Evolutionary conservation across 805 yeast species (phyloP).

Genomic region (Candida piceae): DNA sequence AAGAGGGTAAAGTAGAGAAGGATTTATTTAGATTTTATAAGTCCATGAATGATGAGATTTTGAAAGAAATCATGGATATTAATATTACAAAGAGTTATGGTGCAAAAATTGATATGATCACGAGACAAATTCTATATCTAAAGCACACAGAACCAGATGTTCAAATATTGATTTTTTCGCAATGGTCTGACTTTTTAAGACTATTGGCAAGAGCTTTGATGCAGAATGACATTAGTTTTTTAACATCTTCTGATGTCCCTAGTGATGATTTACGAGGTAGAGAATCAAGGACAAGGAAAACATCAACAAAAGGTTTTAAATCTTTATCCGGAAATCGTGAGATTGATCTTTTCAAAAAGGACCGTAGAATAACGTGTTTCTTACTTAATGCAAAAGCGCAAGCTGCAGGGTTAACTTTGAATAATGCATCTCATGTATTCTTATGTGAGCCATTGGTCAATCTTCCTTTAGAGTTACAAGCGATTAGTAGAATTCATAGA

Average conservation of each 20-base stretch:
- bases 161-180: constrained; percentile 86
- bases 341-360: constrained; percentile 56
- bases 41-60: constrained; percentile 36
- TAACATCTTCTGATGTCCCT: constrained; percentile 43
- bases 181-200: constrained; percentile 73
- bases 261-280: constrained; percentile 1
- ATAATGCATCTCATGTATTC: constrained; percentile 90
- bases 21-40: constrained; percentile 41
- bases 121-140: constrained; percentile 65
- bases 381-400: constrained; percentile 79
- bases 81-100: constrained; percentile 56
- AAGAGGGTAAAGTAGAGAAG: constrained; percentile 17
- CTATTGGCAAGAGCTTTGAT: constrained; percentile 63
- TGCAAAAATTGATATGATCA: constrained; percentile 79
- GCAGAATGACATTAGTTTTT: constrained; percentile 48
- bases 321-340: constrained; percentile 26
- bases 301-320: neutral
- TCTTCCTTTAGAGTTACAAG: constrained; percentile 83
- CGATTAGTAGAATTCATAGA: constrained; percentile 85
- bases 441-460: constrained; percentile 90
- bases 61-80: constrained; percentile 43
- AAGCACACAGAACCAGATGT: constrained; percentile 51
- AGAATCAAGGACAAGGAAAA: constrained; percentile 2
- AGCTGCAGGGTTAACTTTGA: constrained; percentile 85
- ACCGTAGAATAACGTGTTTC: constrained; percentile 70